Evolutionary conservation across 805 yeast genomes (phyloP), one percentile per base, ranked within the genome.

Genomic region (Diddensiella santjacobensis): DNA sequence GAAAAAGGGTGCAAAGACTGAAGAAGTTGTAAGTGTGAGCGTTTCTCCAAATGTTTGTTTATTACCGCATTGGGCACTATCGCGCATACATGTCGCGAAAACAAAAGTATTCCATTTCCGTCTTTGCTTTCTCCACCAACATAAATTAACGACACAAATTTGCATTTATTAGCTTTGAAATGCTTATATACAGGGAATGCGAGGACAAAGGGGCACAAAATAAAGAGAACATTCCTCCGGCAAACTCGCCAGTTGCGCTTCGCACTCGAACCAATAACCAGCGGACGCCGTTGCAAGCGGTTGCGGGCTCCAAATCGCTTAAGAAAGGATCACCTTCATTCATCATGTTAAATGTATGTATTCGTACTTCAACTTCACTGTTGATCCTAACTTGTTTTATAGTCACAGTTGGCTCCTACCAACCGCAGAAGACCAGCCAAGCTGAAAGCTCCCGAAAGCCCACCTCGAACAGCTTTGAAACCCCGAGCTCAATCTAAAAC

Each of bases 221-320:
- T 40, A 54, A 54, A 42, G 58, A 54, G 45, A 54, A 54, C 40
- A 45, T 52, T n/a, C 54, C 58, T 19, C 55, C 58, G 6, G 54
- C 54, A 30, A 39, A 53, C 40, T 54, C 58, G 24, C 58, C 58
- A 2, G 52, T 35, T 29, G 40, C 24, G 4, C 39, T 42, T 17
- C 42, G 44, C 23, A 39, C 37, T 5, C 20, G 31, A 20, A n/a
- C 15, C 8, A 22, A 33, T 15, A 33, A 29, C n/a, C 36, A 18
- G 13, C 42, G 52, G 15, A 39, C 35, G n/a, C 49, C 52, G 3
- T 40, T 49, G 22, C 20, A 35, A 8, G 8, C 38, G 18, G 13
- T 26, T 10, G 13, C 8, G 13, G 31, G 31, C 31, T 13, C 8
- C 13, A 8, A 26, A 13, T 8, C 31, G 11, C 11, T 13, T 13